Conservation (phyloP, 139 green algal species). For the Chlorella sp. region DNA sequence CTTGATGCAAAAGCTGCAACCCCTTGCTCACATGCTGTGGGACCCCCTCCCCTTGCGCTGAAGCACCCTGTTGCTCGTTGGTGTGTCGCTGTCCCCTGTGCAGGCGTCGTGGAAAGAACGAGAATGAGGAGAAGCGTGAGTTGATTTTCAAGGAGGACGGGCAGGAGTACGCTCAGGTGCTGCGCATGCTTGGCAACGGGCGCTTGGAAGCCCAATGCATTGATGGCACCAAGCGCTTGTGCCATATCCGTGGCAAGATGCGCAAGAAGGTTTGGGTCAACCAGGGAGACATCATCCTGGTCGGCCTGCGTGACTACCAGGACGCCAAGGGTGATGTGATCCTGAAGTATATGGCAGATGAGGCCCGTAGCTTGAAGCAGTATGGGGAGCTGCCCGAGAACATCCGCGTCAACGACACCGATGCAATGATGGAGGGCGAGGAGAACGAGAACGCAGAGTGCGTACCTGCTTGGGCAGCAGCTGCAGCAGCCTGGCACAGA, state of each 20-base stretch:
- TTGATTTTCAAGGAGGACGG: conserved; percentile 99
- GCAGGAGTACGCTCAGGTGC: conserved; percentile 79
- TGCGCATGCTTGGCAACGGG: conserved; percentile 98
- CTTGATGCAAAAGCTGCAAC: too few species aligned
- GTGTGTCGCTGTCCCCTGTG: too few species aligned
- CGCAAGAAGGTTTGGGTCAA: conserved; percentile 95
- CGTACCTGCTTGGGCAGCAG: too few species aligned
- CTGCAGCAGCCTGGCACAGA: too few species aligned
- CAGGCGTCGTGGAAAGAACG: conserved; percentile 80
- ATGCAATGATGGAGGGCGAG: conserved; percentile 39
- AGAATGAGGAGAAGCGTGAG: conserved; percentile 95
- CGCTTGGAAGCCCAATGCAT: conserved; percentile 98
- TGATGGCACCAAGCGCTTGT: conserved; percentile 93
- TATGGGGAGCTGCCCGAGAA: conserved; percentile 97
- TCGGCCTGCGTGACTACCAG: conserved; percentile 98
- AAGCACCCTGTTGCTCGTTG: too few species aligned
- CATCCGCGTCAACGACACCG: conserved; percentile 67
- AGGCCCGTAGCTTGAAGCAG: conserved; percentile 72
- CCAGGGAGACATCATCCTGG: conserved; percentile 91
- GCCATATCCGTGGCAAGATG: conserved; percentile 99
- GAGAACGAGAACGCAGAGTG: conserved; percentile 32
- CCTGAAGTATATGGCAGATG: conserved; percentile 78
- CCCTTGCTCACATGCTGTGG: too few species aligned
- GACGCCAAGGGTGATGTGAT: conserved; percentile 99
- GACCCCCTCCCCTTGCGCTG: too few species aligned